Conservation (phyloP, 208 protist genomes). For the Acanthamoeba castellanii region DNA sequence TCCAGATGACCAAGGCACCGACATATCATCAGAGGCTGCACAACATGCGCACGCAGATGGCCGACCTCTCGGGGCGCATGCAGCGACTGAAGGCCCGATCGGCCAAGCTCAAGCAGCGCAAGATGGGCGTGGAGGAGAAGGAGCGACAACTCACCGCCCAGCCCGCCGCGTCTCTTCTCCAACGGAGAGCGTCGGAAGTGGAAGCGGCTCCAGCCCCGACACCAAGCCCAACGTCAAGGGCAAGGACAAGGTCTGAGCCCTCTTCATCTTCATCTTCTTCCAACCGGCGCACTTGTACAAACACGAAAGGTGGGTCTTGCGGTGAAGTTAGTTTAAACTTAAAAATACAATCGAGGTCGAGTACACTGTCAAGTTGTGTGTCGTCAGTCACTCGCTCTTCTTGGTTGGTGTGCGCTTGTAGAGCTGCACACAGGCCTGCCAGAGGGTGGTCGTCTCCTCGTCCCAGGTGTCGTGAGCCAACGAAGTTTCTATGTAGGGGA, state of each 20-base stretch:
- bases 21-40: slow-evolving; percentile 34
- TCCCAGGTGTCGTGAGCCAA: slow-evolving; percentile 26
- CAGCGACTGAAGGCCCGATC: slow-evolving; percentile 62
- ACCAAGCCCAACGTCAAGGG: neutral
- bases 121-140: slow-evolving; percentile 60
- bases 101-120: slow-evolving; percentile 63
- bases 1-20: slow-evolving; percentile 52
- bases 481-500: slow-evolving; percentile 11
- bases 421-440: slow-evolving; percentile 11
- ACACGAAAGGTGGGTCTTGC: neutral
- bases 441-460: slow-evolving; percentile 21
- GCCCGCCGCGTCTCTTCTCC: slow-evolving; percentile 58
- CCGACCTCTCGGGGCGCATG: neutral
- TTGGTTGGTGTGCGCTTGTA: neutral
- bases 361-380: neutral
- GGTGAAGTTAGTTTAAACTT: neutral
- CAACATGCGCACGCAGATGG: slow-evolving; percentile 61
- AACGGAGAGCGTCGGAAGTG: neutral
- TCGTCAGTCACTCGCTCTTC: neutral
- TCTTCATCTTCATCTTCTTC: neutral
- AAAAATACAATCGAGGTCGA: neutral
- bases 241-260: neutral
- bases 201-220: neutral
- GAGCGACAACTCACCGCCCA: slow-evolving; percentile 70
- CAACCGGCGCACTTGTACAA: neutral